A percentile compares a stretch with the other conserved stretches of the same genome.
Conservation (phyloP, 1,284 basidiomycete species). For the Ceratobasidium sp. region DNA sequence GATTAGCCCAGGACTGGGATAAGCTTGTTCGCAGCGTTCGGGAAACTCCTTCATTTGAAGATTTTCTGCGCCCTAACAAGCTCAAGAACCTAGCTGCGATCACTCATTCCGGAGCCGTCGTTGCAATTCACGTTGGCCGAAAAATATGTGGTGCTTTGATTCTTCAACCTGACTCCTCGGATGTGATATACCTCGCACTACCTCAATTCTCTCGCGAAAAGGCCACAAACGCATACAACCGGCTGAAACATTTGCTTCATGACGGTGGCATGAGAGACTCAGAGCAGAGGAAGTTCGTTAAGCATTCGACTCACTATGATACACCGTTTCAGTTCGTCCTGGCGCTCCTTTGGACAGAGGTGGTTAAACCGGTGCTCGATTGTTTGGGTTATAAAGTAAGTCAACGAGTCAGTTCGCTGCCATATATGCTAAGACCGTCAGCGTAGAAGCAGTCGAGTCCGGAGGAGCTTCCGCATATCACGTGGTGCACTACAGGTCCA, state of each 20-base stretch:
- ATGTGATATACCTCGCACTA: neutral
- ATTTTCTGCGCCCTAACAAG: neutral
- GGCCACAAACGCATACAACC: neutral
- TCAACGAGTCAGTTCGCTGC: neutral
- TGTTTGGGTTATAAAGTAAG: slow-evolving; percentile 11
- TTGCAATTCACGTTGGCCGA: neutral
- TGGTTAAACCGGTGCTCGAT: slow-evolving; percentile 24
- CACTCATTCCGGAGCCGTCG: neutral
- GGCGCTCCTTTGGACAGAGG: slow-evolving; percentile 1
- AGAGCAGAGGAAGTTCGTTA: neutral
- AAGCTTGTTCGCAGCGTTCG: neutral
- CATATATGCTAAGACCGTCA: neutral
- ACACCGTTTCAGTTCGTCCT: neutral
- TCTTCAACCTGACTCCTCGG: neutral
- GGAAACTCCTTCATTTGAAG: neutral
- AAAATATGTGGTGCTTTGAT: neutral
- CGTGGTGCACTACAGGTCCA: slow-evolving; percentile 29
- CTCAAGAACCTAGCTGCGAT: neutral
- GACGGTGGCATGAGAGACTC: neutral
- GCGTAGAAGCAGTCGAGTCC: neutral
- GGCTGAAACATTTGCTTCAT: neutral
- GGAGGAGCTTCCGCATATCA: slow-evolving; percentile 7
- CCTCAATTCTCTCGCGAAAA: neutral
- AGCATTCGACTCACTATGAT: neutral
- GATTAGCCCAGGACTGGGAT: slow-evolving; percentile 14